Evolutionary conservation across 805 yeast species (phyloP).

Genomic region (Barnettozyma vustinii): DNA sequence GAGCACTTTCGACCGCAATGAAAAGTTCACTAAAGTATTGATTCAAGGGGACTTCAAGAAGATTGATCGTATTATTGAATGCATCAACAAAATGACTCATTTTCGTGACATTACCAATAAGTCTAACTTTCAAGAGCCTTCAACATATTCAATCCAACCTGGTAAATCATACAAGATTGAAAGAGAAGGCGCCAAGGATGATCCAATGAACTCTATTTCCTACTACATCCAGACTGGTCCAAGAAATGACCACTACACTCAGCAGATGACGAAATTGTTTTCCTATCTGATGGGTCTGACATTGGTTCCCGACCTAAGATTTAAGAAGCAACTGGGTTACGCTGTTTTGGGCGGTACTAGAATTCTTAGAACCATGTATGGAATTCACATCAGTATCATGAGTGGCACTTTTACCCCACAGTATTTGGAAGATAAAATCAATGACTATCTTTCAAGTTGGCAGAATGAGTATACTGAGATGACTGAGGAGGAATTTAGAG

Average conservation of each 20-base stretch:
- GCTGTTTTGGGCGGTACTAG: conserved; percentile 53
- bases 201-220: conserved; percentile 47
- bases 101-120: conserved; percentile 18
- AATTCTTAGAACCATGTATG: conserved; percentile 44
- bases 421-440: conserved; percentile 39
- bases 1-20: conserved; percentile 20
- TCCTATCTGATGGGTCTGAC: conserved; percentile 42
- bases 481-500: conserved; percentile 32
- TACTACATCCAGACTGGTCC: conserved; percentile 54
- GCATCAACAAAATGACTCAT: conserved; percentile 24
- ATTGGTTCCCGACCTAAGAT: conserved; percentile 44
- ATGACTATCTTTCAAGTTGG: conserved; percentile 41
- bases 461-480: conserved; percentile 28
- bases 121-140: conserved; percentile 24
- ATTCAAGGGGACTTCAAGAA: conserved; percentile 44
- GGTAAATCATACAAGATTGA: conserved; percentile 33
- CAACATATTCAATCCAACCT: conserved; percentile 33
- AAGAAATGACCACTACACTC: conserved; percentile 30
- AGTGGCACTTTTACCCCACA: conserved; percentile 42
- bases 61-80: conserved; percentile 20
- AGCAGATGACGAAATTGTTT: conserved; percentile 41
- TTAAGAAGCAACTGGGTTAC: conserved; percentile 57
- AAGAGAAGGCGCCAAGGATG: conserved; percentile 34
- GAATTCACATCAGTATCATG: conserved; percentile 53
- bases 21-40: conserved; percentile 36